Conservation (phyloP, 1,139 yeast genomes). For the Taiozyma sp. region DNA sequence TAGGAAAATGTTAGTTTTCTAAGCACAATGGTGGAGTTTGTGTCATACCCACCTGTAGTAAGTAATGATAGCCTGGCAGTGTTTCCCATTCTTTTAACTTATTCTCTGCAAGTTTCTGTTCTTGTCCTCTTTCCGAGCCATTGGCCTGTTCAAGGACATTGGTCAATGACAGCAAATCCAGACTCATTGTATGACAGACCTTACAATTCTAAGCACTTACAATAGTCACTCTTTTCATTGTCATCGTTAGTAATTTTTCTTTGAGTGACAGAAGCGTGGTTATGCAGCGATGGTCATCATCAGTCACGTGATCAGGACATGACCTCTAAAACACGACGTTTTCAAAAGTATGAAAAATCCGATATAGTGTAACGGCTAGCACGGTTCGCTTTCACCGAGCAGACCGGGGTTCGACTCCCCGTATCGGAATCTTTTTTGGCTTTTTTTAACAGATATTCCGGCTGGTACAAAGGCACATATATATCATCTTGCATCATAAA, state of each 20-base stretch:
- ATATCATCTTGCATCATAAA: too few relatives aligned
- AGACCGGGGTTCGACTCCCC: slow-evolving; percentile 83
- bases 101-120: slow-evolving; percentile 61
- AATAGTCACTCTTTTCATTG: too few relatives aligned
- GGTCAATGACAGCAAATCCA: slow-evolving; percentile 22
- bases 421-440: slow-evolving; percentile 46
- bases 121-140: slow-evolving; percentile 39
- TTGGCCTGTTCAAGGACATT: slow-evolving; percentile 46
- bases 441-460: not conserved
- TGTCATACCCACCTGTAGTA: slow-evolving; percentile 40
- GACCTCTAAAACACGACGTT: too few relatives aligned
- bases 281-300: too few relatives aligned
- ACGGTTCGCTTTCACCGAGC: slow-evolving; percentile 83
- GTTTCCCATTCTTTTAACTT: slow-evolving; percentile 68
- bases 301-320: too few relatives aligned
- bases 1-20: slow-evolving; percentile 11
- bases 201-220: too few relatives aligned
- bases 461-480: too few relatives aligned
- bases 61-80: slow-evolving; percentile 53
- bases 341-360: slow-evolving; percentile 30
- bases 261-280: too few relatives aligned
- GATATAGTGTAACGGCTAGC: slow-evolving; percentile 81
- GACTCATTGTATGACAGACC: slow-evolving; percentile 3
- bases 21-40: not conserved
- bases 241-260: too few relatives aligned